These are phyloP conservation scores for Gamarada debralockiae DNA, from an alignment of 495 filamentous ascomycete species.

Conservation along the genomic window DNA sequence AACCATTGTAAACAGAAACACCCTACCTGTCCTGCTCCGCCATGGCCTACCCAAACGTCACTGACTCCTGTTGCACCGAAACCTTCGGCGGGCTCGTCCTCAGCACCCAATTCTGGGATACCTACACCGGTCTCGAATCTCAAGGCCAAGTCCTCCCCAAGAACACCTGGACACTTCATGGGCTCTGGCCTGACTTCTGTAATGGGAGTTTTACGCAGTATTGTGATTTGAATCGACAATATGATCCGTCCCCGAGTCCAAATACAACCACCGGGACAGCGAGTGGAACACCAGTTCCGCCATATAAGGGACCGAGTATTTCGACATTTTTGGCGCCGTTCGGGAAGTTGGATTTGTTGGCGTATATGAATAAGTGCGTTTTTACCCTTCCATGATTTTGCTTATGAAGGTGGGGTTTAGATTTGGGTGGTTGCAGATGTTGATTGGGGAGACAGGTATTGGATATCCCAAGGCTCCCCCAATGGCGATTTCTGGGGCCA, in stretches of 20 bases:
- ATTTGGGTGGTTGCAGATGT: not conserved
- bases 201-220: constrained; percentile 50
- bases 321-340: constrained; percentile 41
- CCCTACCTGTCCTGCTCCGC: constrained; percentile 43
- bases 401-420: not conserved
- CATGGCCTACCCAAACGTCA: constrained; percentile 30
- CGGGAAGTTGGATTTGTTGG: constrained; percentile 41
- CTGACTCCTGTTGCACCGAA: constrained; percentile 49
- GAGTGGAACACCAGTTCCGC: constrained; percentile 37
- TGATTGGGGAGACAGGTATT: no score
- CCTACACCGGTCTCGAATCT: constrained; percentile 45
- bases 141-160: constrained; percentile 42
- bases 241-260: constrained; percentile 45
- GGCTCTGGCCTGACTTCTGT: constrained; percentile 50
- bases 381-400: not conserved
- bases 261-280: constrained; percentile 44
- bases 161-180: constrained; percentile 45
- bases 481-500: constrained; percentile 49
- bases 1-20: constrained; percentile 22
- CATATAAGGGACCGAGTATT: constrained; percentile 40
- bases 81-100: constrained; percentile 48
- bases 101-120: constrained; percentile 49
- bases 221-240: constrained; percentile 49
- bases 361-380: constrained; percentile 43
- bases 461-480: constrained; percentile 38